Evolutionary conservation across 2,329 filamentous ascomycete genomes (phyloP).

Genomic region (Tolypocladium ophioglossoides): DNA sequence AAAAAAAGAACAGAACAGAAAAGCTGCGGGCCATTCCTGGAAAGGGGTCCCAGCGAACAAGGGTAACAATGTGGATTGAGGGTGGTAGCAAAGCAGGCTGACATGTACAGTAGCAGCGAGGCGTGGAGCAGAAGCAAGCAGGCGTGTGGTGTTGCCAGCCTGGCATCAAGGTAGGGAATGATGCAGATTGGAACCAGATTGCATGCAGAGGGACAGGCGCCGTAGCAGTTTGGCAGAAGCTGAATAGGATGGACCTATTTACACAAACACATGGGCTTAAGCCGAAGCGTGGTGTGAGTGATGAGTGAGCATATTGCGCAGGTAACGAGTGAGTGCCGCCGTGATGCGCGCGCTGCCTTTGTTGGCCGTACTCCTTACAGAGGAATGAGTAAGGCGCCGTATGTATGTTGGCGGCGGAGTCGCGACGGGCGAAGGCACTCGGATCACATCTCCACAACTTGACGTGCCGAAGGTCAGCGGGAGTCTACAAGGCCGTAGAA

Average conservation of each 20-base stretch:
- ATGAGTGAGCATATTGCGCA: not conserved
- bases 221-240: not conserved
- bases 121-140: not conserved
- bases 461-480: no score
- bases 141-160: not conserved
- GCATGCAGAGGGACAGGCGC: not conserved
- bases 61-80: not conserved
- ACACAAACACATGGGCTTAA: not conserved
- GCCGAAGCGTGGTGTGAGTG: no score
- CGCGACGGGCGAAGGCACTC: not conserved
- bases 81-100: not conserved
- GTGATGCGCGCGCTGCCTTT: not conserved
- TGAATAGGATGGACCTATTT: not conserved
- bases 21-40: not conserved
- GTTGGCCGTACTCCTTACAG: no score
- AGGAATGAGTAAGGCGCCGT: not conserved
- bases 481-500: not conserved
- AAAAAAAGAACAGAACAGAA: not conserved
- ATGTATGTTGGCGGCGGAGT: not conserved
- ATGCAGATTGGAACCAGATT: constrained; percentile 4
- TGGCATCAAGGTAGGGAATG: not conserved
- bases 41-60: not conserved
- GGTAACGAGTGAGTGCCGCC: not conserved
- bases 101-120: not conserved
- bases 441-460: not conserved